Conservation (phyloP, 2,329 filamentous ascomycete species). For the Aspergillus sp. region DNA sequence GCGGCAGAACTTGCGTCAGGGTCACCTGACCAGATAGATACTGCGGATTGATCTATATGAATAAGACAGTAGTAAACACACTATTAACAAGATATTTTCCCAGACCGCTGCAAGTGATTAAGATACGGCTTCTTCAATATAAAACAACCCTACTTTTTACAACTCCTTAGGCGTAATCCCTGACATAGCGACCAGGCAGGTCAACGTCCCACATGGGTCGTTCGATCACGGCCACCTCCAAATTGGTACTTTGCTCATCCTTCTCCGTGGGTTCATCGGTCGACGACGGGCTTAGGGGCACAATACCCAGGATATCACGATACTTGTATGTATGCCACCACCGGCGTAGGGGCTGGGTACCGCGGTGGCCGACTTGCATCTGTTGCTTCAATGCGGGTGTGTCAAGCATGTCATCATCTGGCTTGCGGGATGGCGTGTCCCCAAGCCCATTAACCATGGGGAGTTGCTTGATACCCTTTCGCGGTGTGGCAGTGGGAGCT, state of each 20-base stretch:
- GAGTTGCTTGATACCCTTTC: conserved; percentile 10
- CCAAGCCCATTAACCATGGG: conserved; percentile 11
- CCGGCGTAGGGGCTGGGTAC: conserved; percentile 21
- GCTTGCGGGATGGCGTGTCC: conserved; percentile 8
- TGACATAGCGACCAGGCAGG: conserved; percentile 62
- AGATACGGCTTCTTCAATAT: too few species aligned
- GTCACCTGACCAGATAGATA: too few species aligned
- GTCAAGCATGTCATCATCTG: neutral
- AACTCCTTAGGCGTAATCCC: conserved; percentile 40
- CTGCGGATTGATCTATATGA: too few species aligned
- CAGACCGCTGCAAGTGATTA: too few species aligned
- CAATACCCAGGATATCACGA: conserved; percentile 75
- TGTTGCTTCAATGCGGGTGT: conserved; percentile 15
- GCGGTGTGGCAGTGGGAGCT: conserved; percentile 7
- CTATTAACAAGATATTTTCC: too few species aligned
- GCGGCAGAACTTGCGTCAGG: too few species aligned
- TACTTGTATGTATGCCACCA: conserved; percentile 88
- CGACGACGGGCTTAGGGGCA: conserved; percentile 43
- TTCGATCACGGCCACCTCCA: conserved; percentile 82
- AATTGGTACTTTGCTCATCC: conserved; percentile 11
- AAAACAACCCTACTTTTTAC: too few species aligned
- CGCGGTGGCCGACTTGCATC: conserved; percentile 16
- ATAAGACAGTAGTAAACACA: too few species aligned
- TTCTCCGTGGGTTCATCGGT: conserved; percentile 23
- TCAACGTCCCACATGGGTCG: conserved; percentile 76